These are phyloP conservation scores for Coemansia reversa DNA, from an alignment of 192 early-diverging fungal genomes.

Conservation along the genomic window DNA sequence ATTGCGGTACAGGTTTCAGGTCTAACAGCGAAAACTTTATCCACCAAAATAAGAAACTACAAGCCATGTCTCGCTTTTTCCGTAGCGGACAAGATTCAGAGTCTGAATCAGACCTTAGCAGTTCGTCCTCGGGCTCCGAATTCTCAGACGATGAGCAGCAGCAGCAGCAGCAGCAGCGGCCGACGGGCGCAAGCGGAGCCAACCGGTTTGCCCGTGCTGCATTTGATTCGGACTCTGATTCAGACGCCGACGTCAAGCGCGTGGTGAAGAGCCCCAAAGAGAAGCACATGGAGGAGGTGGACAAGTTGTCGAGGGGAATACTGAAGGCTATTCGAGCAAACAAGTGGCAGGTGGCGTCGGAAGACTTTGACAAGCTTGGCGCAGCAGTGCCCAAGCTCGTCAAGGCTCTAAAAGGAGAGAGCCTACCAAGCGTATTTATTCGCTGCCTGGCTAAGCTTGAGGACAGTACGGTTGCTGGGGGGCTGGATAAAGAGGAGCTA, in stretches of 20 bases:
- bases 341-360: slow-evolving; percentile 67
- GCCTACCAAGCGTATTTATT: slow-evolving; percentile 34
- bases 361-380: slow-evolving; percentile 87
- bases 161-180: slow-evolving; percentile 50
- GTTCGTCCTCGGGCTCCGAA: slow-evolving; percentile 60
- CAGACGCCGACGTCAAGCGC: slow-evolving; percentile 72
- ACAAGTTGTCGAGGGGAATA: slow-evolving; percentile 61
- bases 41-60: slow-evolving; percentile 11
- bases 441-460: slow-evolving; percentile 69
- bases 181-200: slow-evolving; percentile 28
- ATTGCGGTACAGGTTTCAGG: neutral
- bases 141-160: slow-evolving; percentile 58
- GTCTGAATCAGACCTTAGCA: slow-evolving; percentile 67
- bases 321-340: slow-evolving; percentile 80
- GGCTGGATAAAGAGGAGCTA: slow-evolving; percentile 68
- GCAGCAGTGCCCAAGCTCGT: slow-evolving; percentile 62
- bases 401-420: slow-evolving; percentile 23
- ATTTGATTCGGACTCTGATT: slow-evolving; percentile 58
- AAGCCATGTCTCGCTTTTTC: slow-evolving; percentile 87
- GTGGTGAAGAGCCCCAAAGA: slow-evolving; percentile 74
- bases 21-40: neutral
- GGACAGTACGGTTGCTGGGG: slow-evolving; percentile 61
- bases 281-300: slow-evolving; percentile 85
- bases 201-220: slow-evolving; percentile 35
- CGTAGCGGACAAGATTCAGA: slow-evolving; percentile 60